Evolutionary conservation across 1,284 basidiomycete genomes (phyloP).

Genomic region (Ceratobasidium theobromae): DNA sequence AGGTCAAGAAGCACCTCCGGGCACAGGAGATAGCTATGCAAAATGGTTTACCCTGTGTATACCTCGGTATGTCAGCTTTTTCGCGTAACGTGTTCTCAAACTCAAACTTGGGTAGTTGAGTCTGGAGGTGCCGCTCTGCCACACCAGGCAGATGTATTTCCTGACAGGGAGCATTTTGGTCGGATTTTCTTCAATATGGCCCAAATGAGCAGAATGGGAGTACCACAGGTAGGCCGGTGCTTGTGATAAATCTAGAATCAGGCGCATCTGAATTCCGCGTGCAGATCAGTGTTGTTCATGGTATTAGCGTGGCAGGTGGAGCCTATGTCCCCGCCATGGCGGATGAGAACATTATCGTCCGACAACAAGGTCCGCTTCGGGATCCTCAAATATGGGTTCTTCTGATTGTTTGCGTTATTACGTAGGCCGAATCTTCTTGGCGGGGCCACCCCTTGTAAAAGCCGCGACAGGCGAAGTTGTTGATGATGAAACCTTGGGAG

Average conservation of each 20-base stretch:
- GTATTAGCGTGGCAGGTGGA: conserved; percentile 87
- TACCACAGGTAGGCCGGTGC: conserved; percentile 51
- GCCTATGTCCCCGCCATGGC: conserved; percentile 97
- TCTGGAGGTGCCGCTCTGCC: conserved; percentile 92
- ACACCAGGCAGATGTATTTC: conserved; percentile 88
- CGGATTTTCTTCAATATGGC: conserved; percentile 95
- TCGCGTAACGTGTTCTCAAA: neutral
- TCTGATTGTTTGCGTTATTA: neutral
- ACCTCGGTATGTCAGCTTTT: conserved; percentile 70
- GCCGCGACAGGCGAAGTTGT: conserved; percentile 93
- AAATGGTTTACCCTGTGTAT: conserved; percentile 88
- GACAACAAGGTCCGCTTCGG: conserved; percentile 63
- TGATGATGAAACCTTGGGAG: conserved; percentile 89
- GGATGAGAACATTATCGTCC: conserved; percentile 93
- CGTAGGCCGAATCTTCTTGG: conserved; percentile 82
- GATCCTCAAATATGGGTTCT: neutral
- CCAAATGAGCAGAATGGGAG: conserved; percentile 25
- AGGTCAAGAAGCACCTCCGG: conserved; percentile 94
- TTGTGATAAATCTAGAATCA: conserved; percentile 54
- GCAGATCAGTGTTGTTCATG: conserved; percentile 91
- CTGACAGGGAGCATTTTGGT: conserved; percentile 91
- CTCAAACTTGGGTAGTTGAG: conserved; percentile 60
- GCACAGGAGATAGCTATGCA: conserved; percentile 92
- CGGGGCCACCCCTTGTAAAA: conserved; percentile 92
- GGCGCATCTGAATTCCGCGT: conserved; percentile 77